Evolutionary conservation across 805 yeast species (phyloP), one percentile per base, ranked within the genome.

Genomic region (Saturnispora sekii): DNA sequence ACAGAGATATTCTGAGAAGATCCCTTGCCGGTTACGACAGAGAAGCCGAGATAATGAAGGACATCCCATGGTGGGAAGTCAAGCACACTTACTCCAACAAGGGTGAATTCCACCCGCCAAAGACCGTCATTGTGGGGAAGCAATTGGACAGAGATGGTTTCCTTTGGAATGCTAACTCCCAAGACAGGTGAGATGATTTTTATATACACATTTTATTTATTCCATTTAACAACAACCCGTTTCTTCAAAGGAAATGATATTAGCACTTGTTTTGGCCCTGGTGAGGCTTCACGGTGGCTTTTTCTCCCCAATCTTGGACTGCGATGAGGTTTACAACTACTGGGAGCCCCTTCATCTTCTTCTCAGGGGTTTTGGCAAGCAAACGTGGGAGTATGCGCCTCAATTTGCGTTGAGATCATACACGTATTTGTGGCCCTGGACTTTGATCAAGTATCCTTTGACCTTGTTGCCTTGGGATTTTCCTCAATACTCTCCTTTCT

Each of bases 351-450:
- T 90, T 47, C 89, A 90, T 59, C 69, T 82, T 42, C 53, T 89
- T 32, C 62, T 81, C 1, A 73, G 95, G 51, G 83, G 82, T 2
- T 86, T 87, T 60, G 97, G 97, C 2, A 84, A 88, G 54, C 88
- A 88, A 61, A 89, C 97, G 0, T 89, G 97, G 97, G 97, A 89
- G 58, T 90, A 89, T 60, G 85, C 96, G 0, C 96, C 97, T 0
- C 83, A 73, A 44, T 86, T 76, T 56, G 86, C 95, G 14, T 85
- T 89, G 44, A 66, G 97, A 51, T 85, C 96, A 2, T 90, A 93
- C 79, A 72, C 84, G 2, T 88, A 83, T 53, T 64, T 89, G 26
- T 49, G 78, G 6, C 84, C 77, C 1, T 73, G 70, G 52, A 44
- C 53, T 0, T 11, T 60, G 5, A 40, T 60, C 12, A 51, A 54